Percentiles rank a stretch among this genome's conserved stretches.
These are phyloP conservation scores for Dentipellis sp. DNA, from an alignment of 768 basidiomycete species.

Conservation along the genomic window DNA sequence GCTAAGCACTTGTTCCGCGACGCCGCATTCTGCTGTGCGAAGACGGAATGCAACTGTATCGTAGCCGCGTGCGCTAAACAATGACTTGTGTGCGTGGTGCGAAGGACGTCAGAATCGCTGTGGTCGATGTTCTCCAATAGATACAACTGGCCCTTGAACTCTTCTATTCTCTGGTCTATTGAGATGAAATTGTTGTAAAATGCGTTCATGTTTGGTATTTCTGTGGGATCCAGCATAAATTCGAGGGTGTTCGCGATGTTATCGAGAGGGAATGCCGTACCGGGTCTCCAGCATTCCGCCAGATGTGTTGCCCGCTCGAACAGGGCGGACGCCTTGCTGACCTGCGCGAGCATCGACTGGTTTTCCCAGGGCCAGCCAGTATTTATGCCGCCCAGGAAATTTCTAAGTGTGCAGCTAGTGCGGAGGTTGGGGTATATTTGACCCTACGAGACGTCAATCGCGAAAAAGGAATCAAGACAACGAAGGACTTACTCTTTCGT, in stretches of 20 bases:
- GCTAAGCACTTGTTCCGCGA: slow-evolving; percentile 13
- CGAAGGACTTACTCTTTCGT: slow-evolving; percentile 5
- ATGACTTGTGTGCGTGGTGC: slow-evolving; percentile 17
- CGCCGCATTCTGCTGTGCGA: slow-evolving; percentile 10
- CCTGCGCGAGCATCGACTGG: slow-evolving; percentile 31
- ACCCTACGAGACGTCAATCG: slow-evolving; percentile 27
- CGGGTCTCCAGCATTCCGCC: slow-evolving; percentile 27
- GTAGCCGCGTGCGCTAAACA: slow-evolving; percentile 20
- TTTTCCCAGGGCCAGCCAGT: slow-evolving; percentile 25
- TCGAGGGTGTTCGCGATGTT: background rate
- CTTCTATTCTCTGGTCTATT: slow-evolving; percentile 22
- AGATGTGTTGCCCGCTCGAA: slow-evolving; percentile 51
- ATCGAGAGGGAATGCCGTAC: slow-evolving; percentile 10
- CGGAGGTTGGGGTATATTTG: slow-evolving; percentile 34
- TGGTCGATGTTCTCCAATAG: slow-evolving; percentile 11
- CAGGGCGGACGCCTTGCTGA: slow-evolving; percentile 46
- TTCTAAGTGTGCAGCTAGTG: slow-evolving; percentile 38
- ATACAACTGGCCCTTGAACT: slow-evolving; percentile 17
- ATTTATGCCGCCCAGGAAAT: slow-evolving; percentile 33
- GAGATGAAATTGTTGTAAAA: slow-evolving; percentile 18
- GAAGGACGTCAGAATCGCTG: slow-evolving; percentile 8
- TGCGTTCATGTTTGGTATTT: slow-evolving; percentile 10
- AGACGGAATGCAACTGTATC: slow-evolving; percentile 21
- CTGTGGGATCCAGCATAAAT: background rate
- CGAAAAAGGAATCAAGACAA: slow-evolving; percentile 20